Evolutionary conservation across 768 basidiomycete genomes (phyloP).

Genomic region (Asterophora parasitica): DNA sequence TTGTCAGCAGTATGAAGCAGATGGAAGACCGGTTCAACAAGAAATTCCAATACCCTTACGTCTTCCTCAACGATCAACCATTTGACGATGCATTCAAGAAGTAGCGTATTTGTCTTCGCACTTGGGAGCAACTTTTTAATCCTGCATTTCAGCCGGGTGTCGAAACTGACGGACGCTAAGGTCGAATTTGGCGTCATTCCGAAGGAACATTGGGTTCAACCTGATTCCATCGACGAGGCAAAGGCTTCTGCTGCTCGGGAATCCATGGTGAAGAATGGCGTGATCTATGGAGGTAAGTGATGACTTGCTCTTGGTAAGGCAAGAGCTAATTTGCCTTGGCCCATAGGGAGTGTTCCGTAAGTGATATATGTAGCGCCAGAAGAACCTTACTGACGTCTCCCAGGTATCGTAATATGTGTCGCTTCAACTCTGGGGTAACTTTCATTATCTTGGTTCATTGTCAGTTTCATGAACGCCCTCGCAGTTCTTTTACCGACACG

Average conservation of each 20-base stretch:
- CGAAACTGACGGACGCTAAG: conserved; percentile 53
- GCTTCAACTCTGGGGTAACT: conserved; percentile 89
- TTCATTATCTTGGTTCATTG: background rate
- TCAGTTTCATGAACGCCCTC: background rate
- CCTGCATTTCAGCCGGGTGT: conserved; percentile 37
- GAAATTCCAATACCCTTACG: conserved; percentile 78
- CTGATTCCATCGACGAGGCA: conserved; percentile 73
- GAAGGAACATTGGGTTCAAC: conserved; percentile 75
- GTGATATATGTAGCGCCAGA: conserved; percentile 17
- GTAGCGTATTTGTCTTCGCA: conserved; percentile 23
- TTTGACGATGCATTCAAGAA: conserved; percentile 72
- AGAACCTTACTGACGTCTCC: background rate
- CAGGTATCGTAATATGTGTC: conserved; percentile 94
- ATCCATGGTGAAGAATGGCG: conserved; percentile 62
- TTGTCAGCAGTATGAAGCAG: conserved; percentile 63
- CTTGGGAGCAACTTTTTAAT: conserved; percentile 6
- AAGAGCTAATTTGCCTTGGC: conserved; percentile 5
- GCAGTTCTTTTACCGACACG: conserved; percentile 85
- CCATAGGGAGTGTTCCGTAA: conserved; percentile 70
- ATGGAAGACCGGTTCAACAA: conserved; percentile 91
- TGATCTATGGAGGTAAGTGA: conserved; percentile 61
- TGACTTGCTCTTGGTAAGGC: background rate
- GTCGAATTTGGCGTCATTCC: conserved; percentile 80
- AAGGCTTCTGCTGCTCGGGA: conserved; percentile 59
- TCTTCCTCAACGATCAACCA: conserved; percentile 79